Evolutionary conservation across 768 basidiomycete species (phyloP).

Genomic region (Boletus rufocinnamomeus): DNA sequence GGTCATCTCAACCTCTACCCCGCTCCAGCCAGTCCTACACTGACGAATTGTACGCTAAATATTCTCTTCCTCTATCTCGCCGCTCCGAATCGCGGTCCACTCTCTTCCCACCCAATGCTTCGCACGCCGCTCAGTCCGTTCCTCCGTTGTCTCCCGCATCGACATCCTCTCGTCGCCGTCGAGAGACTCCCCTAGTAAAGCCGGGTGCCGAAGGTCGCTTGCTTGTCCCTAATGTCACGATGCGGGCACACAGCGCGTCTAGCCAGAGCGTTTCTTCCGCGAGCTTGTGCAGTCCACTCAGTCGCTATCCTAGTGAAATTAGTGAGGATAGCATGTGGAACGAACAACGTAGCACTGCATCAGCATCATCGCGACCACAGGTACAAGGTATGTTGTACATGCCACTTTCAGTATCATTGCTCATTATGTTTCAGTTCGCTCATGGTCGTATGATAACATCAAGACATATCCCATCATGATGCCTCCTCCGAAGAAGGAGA

Average conservation of each 20-base stretch:
- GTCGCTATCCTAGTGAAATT: constrained; percentile 42
- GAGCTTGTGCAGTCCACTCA: constrained; percentile 40
- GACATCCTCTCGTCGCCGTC: constrained; percentile 39
- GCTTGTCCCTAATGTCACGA: constrained; percentile 50
- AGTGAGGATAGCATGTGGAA: constrained; percentile 39
- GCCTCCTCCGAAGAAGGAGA: constrained; percentile 56
- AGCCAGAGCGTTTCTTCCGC: constrained; percentile 33
- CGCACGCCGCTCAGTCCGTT: constrained; percentile 39
- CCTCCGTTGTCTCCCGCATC: constrained; percentile 39
- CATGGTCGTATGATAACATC: constrained; percentile 77
- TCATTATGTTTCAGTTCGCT: constrained; percentile 48
- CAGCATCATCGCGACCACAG: constrained; percentile 40
- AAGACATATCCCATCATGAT: constrained; percentile 61
- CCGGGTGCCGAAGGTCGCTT: constrained; percentile 66
- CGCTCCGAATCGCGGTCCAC: constrained; percentile 53
- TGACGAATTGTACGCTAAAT: constrained; percentile 56
- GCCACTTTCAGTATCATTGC: constrained; percentile 5
- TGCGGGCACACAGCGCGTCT: constrained; percentile 36
- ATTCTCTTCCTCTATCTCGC: constrained; percentile 56
- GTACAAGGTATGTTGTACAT: constrained; percentile 50
- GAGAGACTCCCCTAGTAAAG: constrained; percentile 58
- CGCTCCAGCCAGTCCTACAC: constrained; percentile 36
- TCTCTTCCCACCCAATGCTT: constrained; percentile 36
- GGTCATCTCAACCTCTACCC: constrained; percentile 25
- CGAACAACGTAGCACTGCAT: constrained; percentile 23